Base-by-base conservation (phyloP, 2,329 filamentous ascomycete genomes). In the Fusarium nygamai region DNA sequence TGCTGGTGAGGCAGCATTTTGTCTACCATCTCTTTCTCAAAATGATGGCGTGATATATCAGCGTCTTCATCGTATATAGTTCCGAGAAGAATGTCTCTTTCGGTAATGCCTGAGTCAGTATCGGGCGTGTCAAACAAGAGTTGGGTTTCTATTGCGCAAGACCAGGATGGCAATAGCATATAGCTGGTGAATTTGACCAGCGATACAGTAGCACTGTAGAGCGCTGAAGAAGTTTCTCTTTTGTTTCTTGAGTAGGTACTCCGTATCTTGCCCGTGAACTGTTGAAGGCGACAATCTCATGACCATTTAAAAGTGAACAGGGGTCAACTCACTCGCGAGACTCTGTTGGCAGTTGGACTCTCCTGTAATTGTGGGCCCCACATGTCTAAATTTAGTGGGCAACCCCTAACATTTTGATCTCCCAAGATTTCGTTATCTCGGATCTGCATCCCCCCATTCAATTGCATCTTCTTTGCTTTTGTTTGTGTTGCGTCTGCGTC, bases 371-470 rank as follows among this genome's bases (percentile, higher is more conserved):
- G 19, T 6, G 14, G 17, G 33, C 20, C 53, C 67, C 47, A 60
- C 39, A 13, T 27, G 13, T 38, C 61, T 56, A 48, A 63, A 56
- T 33, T 69, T 69, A 65, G 66, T 34, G 33, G 41, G 22, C 51
- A 46, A 29, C 67, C 67, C 67, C 67, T 70, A 70, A 70, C 60
- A 66, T 71, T 64, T 70, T 50, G 41, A 67, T 70, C 33, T 58
- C 53, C 51, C 67, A 72, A 71, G 67, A 74, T 74, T 73, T 74
- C 67, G 53, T 59, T 58, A 67, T 60, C 66, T 64, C 57, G 38
- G 59, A 59, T 70, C 53, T 71, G 54, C 41, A 33, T 54, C 44
- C 27, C 38, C 31, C 43, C 41, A n/a, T 61, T 69, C 38, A 50
- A 43, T 63, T 34, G 48, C 48, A 57, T 69, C 44, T 54, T 27